Evolutionary conservation across 164 flowering plant genomes (phyloP).

Genomic region (Litsea cubeba): DNA sequence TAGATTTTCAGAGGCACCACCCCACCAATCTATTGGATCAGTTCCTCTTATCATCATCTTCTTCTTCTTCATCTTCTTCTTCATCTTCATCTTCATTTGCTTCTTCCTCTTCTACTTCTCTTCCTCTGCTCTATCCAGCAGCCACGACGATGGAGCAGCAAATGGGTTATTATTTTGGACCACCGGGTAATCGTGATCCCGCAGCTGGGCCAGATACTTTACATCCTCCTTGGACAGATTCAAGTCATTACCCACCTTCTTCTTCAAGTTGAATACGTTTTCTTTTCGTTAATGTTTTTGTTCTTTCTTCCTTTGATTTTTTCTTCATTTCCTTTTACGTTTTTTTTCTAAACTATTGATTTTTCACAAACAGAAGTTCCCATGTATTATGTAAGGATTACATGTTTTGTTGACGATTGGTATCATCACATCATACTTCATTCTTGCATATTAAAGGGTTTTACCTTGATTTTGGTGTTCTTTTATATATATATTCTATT

Average conservation of each 20-base stretch:
- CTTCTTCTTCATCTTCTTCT: slow-evolving; percentile 9
- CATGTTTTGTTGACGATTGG: neutral
- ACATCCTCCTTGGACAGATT: slow-evolving; percentile 1
- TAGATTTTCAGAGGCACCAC: slow-evolving; percentile 26
- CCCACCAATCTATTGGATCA: slow-evolving; percentile 30
- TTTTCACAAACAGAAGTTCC: neutral
- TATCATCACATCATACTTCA: neutral
- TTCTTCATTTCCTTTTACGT: neutral
- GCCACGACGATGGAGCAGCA: neutral
- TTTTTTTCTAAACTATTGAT: neutral
- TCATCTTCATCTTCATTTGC: neutral
- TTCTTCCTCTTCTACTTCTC: neutral
- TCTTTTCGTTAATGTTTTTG: neutral
- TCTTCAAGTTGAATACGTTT: neutral
- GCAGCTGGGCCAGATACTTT: neutral
- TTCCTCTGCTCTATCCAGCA: slow-evolving; percentile 4
- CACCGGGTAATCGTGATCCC: neutral
- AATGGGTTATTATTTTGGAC: neutral
- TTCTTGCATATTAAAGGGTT: neutral
- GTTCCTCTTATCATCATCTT: slow-evolving; percentile 10
- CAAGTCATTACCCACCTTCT: slow-evolving; percentile 1
- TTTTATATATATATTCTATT: no score
- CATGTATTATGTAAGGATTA: neutral
- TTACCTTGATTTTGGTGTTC: no score
- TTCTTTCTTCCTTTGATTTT: neutral